phyloP scores from a whole-genome alignment of 176 grass and related monocot genomes.

The Musa acuminata region DNA sequence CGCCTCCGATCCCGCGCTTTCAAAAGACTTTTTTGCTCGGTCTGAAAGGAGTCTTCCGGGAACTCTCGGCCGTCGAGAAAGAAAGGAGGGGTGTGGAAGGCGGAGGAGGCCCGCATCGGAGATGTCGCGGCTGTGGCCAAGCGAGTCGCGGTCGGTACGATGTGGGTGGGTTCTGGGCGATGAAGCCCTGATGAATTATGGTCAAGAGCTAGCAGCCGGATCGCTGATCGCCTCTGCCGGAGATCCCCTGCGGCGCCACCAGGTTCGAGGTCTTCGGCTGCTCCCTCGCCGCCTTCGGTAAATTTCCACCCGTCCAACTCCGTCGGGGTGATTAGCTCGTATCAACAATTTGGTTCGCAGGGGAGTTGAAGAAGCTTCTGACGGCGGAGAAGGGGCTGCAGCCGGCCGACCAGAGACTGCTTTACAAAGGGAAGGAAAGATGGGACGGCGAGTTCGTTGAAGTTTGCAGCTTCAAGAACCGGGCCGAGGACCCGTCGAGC shows the following conservation, averaged over 20 bases:
- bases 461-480: slow-evolving; percentile 68
- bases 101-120: slow-evolving; percentile 14
- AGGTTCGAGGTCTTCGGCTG: slow-evolving; percentile 60
- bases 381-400: slow-evolving; percentile 51
- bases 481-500: slow-evolving; percentile 50
- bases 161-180: slow-evolving; percentile 44
- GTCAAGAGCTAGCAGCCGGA: slow-evolving; percentile 45
- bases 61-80: not conserved
- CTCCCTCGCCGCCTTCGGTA: slow-evolving; percentile 82
- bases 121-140: slow-evolving; percentile 62
- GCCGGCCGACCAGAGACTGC: slow-evolving; percentile 64
- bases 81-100: no score
- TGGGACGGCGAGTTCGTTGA: slow-evolving; percentile 64
- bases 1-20: not conserved
- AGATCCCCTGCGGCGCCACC: slow-evolving; percentile 43
- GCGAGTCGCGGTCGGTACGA: slow-evolving; percentile 72
- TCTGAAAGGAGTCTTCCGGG: not conserved
- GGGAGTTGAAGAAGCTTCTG: slow-evolving; percentile 89
- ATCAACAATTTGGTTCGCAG: slow-evolving; percentile 14
- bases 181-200: slow-evolving; percentile 65
- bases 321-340: not conserved
- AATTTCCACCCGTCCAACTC: slow-evolving; percentile 8
- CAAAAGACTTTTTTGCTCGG: not conserved
- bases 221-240: slow-evolving; percentile 32
- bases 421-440: slow-evolving; percentile 52